Evolutionary conservation across 2,329 filamentous ascomycete species (phyloP).

Genomic region (Aureobasidium sp.): DNA sequence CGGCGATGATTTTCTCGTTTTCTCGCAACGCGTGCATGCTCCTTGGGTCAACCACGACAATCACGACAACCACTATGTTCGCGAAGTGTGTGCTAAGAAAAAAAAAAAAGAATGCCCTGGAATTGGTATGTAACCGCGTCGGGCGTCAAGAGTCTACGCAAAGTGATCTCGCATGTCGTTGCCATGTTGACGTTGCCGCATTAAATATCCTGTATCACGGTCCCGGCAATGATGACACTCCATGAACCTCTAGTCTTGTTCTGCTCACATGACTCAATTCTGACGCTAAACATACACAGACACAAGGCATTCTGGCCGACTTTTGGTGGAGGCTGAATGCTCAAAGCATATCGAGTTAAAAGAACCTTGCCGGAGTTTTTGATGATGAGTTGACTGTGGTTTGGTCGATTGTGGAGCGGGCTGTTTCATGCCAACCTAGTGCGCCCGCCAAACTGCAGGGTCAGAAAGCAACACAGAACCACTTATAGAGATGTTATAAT

Average conservation of each 20-base stretch:
- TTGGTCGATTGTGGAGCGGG: constrained; percentile 9
- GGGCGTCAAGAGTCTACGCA: no score
- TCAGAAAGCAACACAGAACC: constrained; percentile 2
- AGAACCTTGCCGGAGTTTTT: not conserved
- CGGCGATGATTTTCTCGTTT: no score
- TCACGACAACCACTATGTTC: no score
- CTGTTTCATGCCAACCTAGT: constrained; percentile 11
- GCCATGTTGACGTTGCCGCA: not conserved
- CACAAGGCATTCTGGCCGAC: not conserved
- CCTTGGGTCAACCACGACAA: no score
- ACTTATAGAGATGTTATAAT: not conserved
- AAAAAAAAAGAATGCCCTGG: no score
- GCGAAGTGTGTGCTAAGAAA: no score
- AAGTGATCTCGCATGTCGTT: not conserved
- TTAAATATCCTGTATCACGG: not conserved
- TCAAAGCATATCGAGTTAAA: not conserved
- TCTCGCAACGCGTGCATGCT: no score
- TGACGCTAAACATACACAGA: not conserved
- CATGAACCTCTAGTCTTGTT: not conserved
- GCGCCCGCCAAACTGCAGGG: constrained; percentile 8
- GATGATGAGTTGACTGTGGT: not conserved
- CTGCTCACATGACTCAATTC: not conserved
- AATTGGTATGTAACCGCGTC: no score
- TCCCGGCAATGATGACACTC: not conserved
- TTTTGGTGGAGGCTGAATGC: not conserved